Base-by-base conservation (phyloP, 768 basidiomycete genomes). In the Multifurca ochricompacta region DNA sequence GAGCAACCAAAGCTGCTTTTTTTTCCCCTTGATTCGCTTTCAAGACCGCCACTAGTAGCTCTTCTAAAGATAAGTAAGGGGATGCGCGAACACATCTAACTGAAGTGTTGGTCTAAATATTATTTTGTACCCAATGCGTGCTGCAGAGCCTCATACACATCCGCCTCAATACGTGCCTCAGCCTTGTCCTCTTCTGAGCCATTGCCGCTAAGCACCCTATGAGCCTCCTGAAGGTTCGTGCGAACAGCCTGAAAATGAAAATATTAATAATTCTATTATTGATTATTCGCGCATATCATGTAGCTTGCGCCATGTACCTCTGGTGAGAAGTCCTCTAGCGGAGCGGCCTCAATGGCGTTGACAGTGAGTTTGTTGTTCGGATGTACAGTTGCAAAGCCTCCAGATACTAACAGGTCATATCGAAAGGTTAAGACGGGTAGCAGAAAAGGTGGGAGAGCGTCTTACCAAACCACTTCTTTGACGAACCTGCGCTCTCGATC, bases 401-500 rank as follows among this genome's bases (percentile, higher is more conserved):
- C 86, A 50, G 94, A 96, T 31, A 90, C 96, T 99, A 32, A 6
- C 6, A 28, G 30, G 7, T 16, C 51, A 31, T 27, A 42, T 44
- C 21, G 19, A 41, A 28, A 42, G 47, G 42, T 40, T 31, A 51
- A 28, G 6, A 31, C 25, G 11, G 4, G 4, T 18, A 4, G 18
- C 21, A 19, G 2, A 35, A 30, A 21, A 32, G 44, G 8, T 18
- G 39, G 53, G 48, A 48, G 51, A 16, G 35, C 6, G 28, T 73
- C 91, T 66, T 68, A 96, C 96, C 90, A 67, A 98, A 99, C 86
- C 89, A 98, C 75, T 95, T 98, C 80, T 96, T 94, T 53, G 84
- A 79, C 34, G 76, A 69, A 66, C 78, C 80, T 48, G 75, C 77
- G 10, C 82, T 73, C 73, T 97, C 95, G 61, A 98, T 81, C 62